These are phyloP conservation scores for Talaromyces atroroseus DNA, from an alignment of 2,329 filamentous ascomycete genomes.

Conservation along the genomic window DNA sequence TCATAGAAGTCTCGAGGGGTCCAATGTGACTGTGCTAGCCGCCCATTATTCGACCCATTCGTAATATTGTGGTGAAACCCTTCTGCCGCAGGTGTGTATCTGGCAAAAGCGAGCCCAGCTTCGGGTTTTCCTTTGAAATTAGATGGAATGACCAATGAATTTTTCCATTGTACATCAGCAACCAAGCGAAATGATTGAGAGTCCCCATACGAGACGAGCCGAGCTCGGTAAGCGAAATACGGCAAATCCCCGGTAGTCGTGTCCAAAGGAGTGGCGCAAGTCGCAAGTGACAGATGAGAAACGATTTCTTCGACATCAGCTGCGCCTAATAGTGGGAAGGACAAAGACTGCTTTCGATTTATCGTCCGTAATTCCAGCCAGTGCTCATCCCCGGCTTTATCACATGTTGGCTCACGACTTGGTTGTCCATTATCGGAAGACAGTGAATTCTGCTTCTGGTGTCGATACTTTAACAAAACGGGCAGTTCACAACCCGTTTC, in stretches of 20 bases:
- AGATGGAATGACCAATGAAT: slow-evolving; percentile 26
- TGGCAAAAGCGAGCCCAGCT: slow-evolving; percentile 21
- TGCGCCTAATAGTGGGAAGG: slow-evolving; percentile 18
- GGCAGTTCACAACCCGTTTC: background rate
- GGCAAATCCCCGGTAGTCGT: slow-evolving; percentile 20
- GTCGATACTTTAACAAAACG: slow-evolving; percentile 11
- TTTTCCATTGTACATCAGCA: slow-evolving; percentile 30
- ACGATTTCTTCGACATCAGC: slow-evolving; percentile 18
- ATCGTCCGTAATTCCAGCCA: slow-evolving; percentile 20
- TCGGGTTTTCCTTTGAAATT: slow-evolving; percentile 10
- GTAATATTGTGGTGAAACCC: slow-evolving; percentile 12
- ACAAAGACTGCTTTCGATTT: slow-evolving; percentile 16
- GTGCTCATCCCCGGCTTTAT: slow-evolving; percentile 8
- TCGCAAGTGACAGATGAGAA: slow-evolving; percentile 20
- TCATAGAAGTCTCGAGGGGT: slow-evolving; percentile 42
- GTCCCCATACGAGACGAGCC: slow-evolving; percentile 18
- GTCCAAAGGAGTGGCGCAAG: slow-evolving; percentile 22
- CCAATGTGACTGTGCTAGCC: slow-evolving; percentile 19
- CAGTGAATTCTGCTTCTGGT: background rate
- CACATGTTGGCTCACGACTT: background rate
- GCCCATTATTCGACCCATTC: background rate
- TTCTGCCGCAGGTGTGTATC: slow-evolving; percentile 24
- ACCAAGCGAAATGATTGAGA: slow-evolving; percentile 24
- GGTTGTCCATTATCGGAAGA: background rate
- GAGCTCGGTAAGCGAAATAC: slow-evolving; percentile 29